Percentiles rank a stretch among this genome's conserved stretches.
phyloP scores from a whole-genome alignment of 106 monocot genomes.

The Triglochin maritima region DNA sequence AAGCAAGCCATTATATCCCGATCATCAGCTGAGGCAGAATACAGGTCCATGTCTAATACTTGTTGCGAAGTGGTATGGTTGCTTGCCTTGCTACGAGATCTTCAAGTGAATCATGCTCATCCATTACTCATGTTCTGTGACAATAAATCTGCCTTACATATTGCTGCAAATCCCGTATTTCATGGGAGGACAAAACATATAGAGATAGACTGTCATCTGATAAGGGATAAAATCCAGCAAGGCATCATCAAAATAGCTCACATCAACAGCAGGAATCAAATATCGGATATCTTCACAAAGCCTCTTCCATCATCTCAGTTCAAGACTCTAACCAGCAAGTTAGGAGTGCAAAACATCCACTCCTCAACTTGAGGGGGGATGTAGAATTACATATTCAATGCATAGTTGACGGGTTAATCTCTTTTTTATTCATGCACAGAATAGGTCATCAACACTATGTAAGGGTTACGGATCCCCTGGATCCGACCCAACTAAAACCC shows the following conservation, averaged over 20 bases:
- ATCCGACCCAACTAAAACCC: too few relatives aligned
- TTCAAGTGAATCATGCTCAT: background rate
- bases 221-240: background rate
- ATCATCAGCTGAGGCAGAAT: background rate
- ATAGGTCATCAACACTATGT: too few relatives aligned
- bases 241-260: background rate
- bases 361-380: background rate
- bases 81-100: background rate
- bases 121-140: background rate
- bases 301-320: background rate
- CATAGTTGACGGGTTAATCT: too few relatives aligned
- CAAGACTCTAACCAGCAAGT: background rate
- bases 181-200: background rate
- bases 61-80: background rate
- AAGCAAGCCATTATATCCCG: background rate
- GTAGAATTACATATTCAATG: background rate
- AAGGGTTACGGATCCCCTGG: too few relatives aligned
- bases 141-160: background rate
- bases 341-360: background rate
- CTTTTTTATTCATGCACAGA: too few relatives aligned
- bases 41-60: background rate
- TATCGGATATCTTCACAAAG: slow-evolving; percentile 3
- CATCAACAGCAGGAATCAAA: background rate
- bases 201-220: slow-evolving; percentile 1
- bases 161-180: background rate